A percentile compares a stretch with the other conserved stretches of the same genome.
Conservation (phyloP, 768 basidiomycete species). For the Harrya chromipes region DNA sequence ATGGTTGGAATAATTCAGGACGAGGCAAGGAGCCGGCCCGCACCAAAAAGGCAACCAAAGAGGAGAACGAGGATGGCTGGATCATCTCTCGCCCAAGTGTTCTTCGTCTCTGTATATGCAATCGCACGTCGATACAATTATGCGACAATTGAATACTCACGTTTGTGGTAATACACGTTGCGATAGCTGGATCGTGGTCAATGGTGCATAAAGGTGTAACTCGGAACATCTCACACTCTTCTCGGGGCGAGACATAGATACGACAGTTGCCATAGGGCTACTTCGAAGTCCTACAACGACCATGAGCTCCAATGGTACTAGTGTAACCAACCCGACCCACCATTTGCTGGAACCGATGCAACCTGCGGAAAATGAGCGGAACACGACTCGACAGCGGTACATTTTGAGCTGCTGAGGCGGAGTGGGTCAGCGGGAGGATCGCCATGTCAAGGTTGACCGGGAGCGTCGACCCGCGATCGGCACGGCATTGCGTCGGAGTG, state of each 20-base stretch:
- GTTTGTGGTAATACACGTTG: slow-evolving; percentile 97
- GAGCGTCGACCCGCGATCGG: slow-evolving; percentile 17
- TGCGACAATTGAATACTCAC: slow-evolving; percentile 42
- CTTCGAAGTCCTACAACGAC: slow-evolving; percentile 80
- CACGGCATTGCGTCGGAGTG: slow-evolving; percentile 25
- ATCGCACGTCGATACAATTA: background rate
- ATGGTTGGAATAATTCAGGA: background rate
- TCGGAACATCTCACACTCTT: slow-evolving; percentile 65
- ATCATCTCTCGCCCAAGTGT: slow-evolving; percentile 97
- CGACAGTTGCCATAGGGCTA: slow-evolving; percentile 93
- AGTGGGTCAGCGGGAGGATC: slow-evolving; percentile 30
- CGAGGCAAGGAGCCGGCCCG: background rate
- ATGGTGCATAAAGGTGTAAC: background rate
- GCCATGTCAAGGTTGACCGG: slow-evolving; percentile 26
- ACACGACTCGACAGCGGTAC: slow-evolving; percentile 48
- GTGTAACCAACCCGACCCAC: slow-evolving; percentile 36
- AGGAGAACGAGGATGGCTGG: slow-evolving; percentile 92
- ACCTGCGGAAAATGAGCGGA: slow-evolving; percentile 75
- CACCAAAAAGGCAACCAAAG: slow-evolving; percentile 72
- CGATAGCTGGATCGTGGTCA: slow-evolving; percentile 59
- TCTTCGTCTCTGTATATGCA: slow-evolving; percentile 78
- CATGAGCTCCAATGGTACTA: background rate
- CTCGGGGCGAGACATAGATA: slow-evolving; percentile 91
- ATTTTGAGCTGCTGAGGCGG: slow-evolving; percentile 10
- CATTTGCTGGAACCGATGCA: slow-evolving; percentile 87